phyloP scores from a whole-genome alignment of 768 basidiomycete genomes.

The Cytidiella melzeri region DNA sequence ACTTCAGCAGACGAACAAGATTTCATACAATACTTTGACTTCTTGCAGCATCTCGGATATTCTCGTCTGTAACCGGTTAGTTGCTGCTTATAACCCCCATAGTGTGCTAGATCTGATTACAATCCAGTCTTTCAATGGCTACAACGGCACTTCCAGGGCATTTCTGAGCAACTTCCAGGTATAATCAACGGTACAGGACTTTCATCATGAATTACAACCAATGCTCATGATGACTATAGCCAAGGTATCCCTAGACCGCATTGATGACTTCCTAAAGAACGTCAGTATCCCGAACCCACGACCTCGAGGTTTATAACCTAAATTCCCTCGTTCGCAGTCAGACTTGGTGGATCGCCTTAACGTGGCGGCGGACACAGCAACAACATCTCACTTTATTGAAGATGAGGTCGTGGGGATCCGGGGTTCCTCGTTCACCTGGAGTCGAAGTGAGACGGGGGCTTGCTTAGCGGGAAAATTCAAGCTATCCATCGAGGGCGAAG shows the following conservation, averaged over 20 bases:
- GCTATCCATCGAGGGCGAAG: slow-evolving; percentile 13
- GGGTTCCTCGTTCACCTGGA: slow-evolving; percentile 25
- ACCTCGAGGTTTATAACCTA: too few species aligned
- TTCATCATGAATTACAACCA: too few species aligned
- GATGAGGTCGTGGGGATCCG: slow-evolving; percentile 17
- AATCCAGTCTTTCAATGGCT: neutral
- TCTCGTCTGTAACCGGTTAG: neutral
- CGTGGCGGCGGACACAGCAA: too few species aligned
- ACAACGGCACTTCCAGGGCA: neutral
- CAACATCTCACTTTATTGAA: too few species aligned
- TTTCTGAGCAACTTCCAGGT: neutral
- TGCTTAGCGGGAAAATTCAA: neutral
- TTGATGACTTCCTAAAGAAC: slow-evolving; percentile 1
- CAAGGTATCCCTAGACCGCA: slow-evolving; percentile 4
- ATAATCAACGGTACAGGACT: neutral
- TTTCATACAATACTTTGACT: too few species aligned
- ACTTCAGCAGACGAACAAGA: too few species aligned
- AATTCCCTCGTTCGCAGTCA: too few species aligned
- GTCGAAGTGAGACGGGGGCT: neutral
- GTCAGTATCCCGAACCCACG: too few species aligned
- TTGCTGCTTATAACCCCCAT: neutral
- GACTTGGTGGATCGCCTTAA: too few species aligned
- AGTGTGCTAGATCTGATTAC: neutral
- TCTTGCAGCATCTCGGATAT: neutral
- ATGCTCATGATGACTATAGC: neutral